phyloP scores from a whole-genome alignment of 257 asterid genomes.

The Petunia secreta region DNA sequence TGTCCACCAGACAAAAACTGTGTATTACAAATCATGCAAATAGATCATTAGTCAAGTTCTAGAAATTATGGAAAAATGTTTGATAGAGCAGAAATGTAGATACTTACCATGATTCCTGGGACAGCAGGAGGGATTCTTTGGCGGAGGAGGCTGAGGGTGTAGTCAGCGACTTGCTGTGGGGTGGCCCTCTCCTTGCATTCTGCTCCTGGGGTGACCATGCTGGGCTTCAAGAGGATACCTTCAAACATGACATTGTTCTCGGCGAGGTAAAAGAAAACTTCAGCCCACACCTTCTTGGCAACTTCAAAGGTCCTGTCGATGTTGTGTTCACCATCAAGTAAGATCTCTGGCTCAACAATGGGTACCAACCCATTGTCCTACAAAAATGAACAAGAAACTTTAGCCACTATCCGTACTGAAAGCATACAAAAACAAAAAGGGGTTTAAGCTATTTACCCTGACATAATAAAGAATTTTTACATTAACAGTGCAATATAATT shows the following conservation, averaged over 20 bases:
- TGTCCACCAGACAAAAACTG: constrained; percentile 81
- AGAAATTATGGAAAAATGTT: background rate
- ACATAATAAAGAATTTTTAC: background rate
- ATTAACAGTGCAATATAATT: background rate
- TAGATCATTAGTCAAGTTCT: background rate
- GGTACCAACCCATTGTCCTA: constrained; percentile 86
- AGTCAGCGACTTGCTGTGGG: constrained; percentile 60
- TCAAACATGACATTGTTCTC: constrained; percentile 72
- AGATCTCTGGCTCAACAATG: constrained; percentile 80
- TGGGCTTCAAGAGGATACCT: constrained; percentile 77
- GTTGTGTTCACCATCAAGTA: constrained; percentile 74
- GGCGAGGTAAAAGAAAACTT: constrained; percentile 76
- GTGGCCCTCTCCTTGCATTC: constrained; percentile 64
- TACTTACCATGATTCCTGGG: constrained; percentile 77
- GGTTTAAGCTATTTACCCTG: background rate
- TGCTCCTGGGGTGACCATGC: constrained; percentile 83
- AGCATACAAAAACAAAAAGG: background rate
- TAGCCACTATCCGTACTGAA: background rate
- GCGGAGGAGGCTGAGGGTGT: constrained; percentile 67
- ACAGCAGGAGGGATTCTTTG: constrained; percentile 77
- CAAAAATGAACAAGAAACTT: constrained; percentile 22
- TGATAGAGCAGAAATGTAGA: background rate
- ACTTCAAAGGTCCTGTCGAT: constrained; percentile 76
- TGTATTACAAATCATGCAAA: background rate
- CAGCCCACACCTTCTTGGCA: constrained; percentile 73